These are phyloP conservation scores for Acanthamoeba triangularis DNA, from an alignment of 208 protist genomes.

Conservation along the genomic window DNA sequence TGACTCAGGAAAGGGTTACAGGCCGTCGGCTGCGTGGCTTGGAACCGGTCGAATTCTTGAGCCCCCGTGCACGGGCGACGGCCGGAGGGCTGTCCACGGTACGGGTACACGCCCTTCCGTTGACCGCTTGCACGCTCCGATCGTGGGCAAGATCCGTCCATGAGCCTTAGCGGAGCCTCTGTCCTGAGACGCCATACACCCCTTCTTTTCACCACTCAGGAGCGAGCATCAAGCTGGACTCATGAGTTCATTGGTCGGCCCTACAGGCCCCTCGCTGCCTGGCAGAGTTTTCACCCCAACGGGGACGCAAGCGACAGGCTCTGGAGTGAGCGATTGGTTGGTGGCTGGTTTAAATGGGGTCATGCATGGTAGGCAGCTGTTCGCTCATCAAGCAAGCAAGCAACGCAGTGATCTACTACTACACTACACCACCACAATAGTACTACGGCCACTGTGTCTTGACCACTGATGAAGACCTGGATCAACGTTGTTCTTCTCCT, in stretches of 20 bases:
- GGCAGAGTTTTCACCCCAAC: constrained; percentile 7
- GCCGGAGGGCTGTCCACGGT: too few relatives aligned
- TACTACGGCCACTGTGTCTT: neutral
- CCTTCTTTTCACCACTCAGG: too few relatives aligned
- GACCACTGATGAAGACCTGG: neutral
- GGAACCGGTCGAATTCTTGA: neutral
- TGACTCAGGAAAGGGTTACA: neutral
- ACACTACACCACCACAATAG: neutral
- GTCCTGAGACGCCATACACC: too few relatives aligned
- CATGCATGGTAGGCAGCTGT: neutral
- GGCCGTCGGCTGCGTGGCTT: too few relatives aligned
- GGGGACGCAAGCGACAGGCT: neutral
- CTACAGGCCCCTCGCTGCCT: neutral
- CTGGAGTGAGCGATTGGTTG: neutral
- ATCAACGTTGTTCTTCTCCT: neutral
- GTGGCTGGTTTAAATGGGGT: neutral
- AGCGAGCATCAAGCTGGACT: too few relatives aligned
- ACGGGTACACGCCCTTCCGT: too few relatives aligned
- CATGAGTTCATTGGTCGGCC: too few relatives aligned
- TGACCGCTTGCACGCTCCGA: too few relatives aligned
- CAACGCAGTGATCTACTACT: neutral
- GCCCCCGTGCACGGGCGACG: too few relatives aligned
- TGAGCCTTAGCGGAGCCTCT: too few relatives aligned
- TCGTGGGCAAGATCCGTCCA: too few relatives aligned
- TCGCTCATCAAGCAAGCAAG: constrained; percentile 2